phyloP scores from a whole-genome alignment of 805 yeast species.

The Komagataella ulmi region DNA sequence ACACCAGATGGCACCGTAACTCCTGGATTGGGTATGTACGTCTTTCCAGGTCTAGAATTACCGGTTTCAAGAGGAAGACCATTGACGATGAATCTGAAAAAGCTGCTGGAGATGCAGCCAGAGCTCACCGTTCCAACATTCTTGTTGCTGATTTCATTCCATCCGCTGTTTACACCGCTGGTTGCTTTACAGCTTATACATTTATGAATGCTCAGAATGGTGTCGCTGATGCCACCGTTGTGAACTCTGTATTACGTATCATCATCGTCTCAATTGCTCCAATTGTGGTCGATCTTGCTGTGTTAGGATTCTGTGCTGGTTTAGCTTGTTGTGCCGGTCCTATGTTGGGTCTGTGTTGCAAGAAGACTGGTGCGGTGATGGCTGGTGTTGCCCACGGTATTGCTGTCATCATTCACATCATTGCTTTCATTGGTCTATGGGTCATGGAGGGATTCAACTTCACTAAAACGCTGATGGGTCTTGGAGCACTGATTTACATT shows the following conservation, averaged over 20 bases:
- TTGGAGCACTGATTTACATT: conserved; percentile 69
- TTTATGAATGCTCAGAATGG: conserved; percentile 81
- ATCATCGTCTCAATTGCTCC: conserved; percentile 83
- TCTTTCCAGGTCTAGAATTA: conserved; percentile 71
- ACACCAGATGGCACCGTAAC: conserved; percentile 77
- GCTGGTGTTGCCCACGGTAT: conserved; percentile 96
- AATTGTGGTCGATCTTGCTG: conserved; percentile 81
- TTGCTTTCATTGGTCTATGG: conserved; percentile 94
- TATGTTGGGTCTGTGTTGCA: conserved; percentile 84
- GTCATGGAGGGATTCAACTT: conserved; percentile 88
- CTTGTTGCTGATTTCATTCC: conserved; percentile 63
- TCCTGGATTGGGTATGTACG: conserved; percentile 82
- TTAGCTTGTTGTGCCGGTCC: conserved; percentile 98
- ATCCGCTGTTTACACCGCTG: conserved; percentile 61
- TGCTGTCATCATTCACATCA: conserved; percentile 77
- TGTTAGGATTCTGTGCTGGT: conserved; percentile 59
- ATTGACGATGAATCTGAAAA: conserved; percentile 71
- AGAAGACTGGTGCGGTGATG: conserved; percentile 89
- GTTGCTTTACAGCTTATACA: conserved; percentile 68
- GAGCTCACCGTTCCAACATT: conserved; percentile 71
- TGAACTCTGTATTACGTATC: conserved; percentile 61
- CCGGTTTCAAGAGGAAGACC: conserved; percentile 71
- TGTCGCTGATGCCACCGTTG: conserved; percentile 39
- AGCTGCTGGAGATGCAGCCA: conserved; percentile 70
- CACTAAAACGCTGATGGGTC: conserved; percentile 76